Evolutionary conservation across 345 rosid genomes (phyloP).

Genomic region (Aquilaria sinensis): DNA sequence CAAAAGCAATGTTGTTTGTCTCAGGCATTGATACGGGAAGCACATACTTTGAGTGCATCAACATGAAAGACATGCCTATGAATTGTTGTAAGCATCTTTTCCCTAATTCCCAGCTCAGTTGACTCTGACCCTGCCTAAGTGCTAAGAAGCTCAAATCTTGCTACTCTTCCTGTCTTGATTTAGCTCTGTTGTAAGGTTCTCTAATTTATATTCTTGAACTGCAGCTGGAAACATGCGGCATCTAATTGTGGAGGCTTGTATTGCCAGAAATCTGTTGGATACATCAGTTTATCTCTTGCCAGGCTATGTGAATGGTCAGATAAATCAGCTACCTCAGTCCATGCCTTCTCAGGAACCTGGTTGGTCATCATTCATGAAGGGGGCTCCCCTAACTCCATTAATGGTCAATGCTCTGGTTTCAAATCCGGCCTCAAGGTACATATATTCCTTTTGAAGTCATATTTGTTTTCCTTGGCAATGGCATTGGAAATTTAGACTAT

Average conservation of each 20-base stretch:
- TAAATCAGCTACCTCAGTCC: conserved; percentile 56
- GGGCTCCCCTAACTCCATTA: conserved; percentile 59
- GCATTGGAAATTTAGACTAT: no score
- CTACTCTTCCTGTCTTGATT: not conserved
- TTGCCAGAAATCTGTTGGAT: conserved; percentile 80
- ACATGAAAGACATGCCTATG: conserved; percentile 76
- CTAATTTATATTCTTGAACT: conserved; percentile 19
- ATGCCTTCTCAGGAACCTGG: conserved; percentile 62
- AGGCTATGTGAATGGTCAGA: conserved; percentile 73
- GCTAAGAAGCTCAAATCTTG: no score
- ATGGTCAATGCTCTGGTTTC: conserved; percentile 68
- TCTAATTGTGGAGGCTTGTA: conserved; percentile 94
- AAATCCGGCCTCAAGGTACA: conserved; percentile 91
- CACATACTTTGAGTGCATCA: conserved; percentile 63
- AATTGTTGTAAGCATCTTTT: conserved; percentile 51
- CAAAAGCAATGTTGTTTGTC: conserved; percentile 71
- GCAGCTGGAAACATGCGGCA: conserved; percentile 98
- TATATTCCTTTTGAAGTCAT: conserved; percentile 5
- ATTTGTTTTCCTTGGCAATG: conserved; percentile 1
- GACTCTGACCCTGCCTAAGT: no score
- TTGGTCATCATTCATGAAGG: conserved; percentile 88
- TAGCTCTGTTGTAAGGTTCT: not conserved
- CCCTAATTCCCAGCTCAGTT: no score
- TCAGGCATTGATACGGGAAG: conserved; percentile 57
- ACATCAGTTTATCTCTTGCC: conserved; percentile 91